Percentiles rank a stretch among this genome's conserved stretches.
Evolutionary conservation across 805 yeast species (phyloP).

Genomic region (Lipomyces sp.): DNA sequence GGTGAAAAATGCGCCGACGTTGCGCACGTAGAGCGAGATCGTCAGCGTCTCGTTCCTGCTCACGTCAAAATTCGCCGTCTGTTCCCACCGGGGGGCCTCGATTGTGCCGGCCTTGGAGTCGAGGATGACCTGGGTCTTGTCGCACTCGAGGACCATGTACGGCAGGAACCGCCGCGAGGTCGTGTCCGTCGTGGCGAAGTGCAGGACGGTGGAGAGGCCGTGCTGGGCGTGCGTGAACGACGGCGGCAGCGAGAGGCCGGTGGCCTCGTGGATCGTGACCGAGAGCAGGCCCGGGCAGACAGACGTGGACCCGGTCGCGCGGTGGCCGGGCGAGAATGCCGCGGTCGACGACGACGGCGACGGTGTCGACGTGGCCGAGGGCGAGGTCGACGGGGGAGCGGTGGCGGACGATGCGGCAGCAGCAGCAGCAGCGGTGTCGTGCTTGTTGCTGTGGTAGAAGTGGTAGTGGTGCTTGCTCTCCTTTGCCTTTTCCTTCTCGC

Average conservation of each 20-base stretch:
- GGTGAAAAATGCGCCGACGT: slow-evolving; percentile 46
- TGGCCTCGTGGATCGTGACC: slow-evolving; percentile 70
- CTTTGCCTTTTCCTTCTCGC: slow-evolving; percentile 8
- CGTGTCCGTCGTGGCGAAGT: slow-evolving; percentile 8
- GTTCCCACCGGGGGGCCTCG: slow-evolving; percentile 76
- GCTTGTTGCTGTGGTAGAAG: slow-evolving; percentile 16
- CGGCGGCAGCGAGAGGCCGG: slow-evolving; percentile 61
- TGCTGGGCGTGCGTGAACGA: slow-evolving; percentile 27
- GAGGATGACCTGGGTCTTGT: slow-evolving; percentile 84
- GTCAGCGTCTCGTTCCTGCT: slow-evolving; percentile 63
- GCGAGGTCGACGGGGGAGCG: neutral
- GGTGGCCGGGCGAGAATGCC: slow-evolving; percentile 12
- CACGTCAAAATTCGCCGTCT: slow-evolving; percentile 88
- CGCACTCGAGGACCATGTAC: slow-evolving; percentile 91
- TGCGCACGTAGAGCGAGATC: slow-evolving; percentile 72
- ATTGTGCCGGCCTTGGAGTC: slow-evolving; percentile 85
- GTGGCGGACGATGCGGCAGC: slow-evolving; percentile 1
- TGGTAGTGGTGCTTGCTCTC: slow-evolving; percentile 17
- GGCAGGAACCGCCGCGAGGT: slow-evolving; percentile 50
- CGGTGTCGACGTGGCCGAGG: too few species aligned
- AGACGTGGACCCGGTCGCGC: slow-evolving; percentile 23
- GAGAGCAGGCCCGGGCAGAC: slow-evolving; percentile 68
- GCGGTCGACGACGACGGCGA: neutral
- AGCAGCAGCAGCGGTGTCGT: slow-evolving; percentile 4
- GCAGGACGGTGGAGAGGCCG: slow-evolving; percentile 13